Evolutionary conservation across 768 basidiomycete genomes (phyloP), one percentile per base, ranked within the genome.

Genomic region (Neoboletus subvelutipes): DNA sequence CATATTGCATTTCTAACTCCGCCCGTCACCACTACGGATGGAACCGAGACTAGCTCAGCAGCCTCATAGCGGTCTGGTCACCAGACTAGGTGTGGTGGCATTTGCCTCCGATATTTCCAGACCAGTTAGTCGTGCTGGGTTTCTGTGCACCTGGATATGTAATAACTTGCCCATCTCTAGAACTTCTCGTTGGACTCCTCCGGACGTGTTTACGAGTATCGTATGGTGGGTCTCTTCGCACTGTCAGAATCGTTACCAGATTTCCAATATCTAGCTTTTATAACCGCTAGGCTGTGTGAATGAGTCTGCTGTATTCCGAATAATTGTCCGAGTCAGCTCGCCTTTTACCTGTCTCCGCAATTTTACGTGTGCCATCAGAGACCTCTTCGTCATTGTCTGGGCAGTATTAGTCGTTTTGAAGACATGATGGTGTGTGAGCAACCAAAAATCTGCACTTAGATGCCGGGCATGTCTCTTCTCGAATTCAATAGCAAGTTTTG

Each of bases 241-340:
- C 52, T 28, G 31, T n/a, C n/a, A n/a, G n/a, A 31, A 3, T 20
- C 10, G 1, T 40, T 3, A 12, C 6, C 9, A 8, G 33, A n/a
- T 13, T 22, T 50, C 12, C 17, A 33, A 42, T 13, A 22, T 18
- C 15, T 33, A 22, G 9, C 10, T 18, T 26, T 41, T 6, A 17
- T 17, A 33, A n/a, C n/a, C n/a, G 5, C 26, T 12, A 56, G 54
- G 57, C 50, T n/a, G 51, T 55, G 36, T 53, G 55, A 26, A 59
- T 62, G 53, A 57, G 55, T 40, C 26, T 62, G 18, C 26, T 62
- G 18, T 54, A 42, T 45, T 65, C 60, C 33, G 33, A 34, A 34
- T 13, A 3, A 62, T 64, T 20, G n/a, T 52, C 17, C 60, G 64
- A 34, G 18, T 65, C 17, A 48, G 28, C n/a, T 12, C 43, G 28